Evolutionary conservation across 768 basidiomycete species (phyloP).

Genomic region (Arthromyces matolae): DNA sequence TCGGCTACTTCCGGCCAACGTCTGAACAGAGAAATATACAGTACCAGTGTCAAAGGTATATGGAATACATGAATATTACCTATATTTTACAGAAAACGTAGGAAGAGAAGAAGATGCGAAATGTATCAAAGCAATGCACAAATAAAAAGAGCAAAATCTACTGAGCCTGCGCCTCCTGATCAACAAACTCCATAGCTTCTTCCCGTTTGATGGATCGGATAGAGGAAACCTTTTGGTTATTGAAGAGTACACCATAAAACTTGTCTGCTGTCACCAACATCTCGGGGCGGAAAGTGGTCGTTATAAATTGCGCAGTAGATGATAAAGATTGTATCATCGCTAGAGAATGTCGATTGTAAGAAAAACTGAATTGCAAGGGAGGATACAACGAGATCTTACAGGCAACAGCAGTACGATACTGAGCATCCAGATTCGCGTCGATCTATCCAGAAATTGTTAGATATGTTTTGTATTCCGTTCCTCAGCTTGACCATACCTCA

Average conservation of each 20-base stretch:
- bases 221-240: constrained; percentile 91
- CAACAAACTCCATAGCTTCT: constrained; percentile 92
- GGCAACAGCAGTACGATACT: constrained; percentile 95
- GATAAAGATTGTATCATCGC: constrained; percentile 94
- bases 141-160: no score
- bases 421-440: constrained; percentile 95
- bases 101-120: no score
- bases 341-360: constrained; percentile 27
- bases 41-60: background rate
- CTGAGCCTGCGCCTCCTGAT: no score
- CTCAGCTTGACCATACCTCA: constrained; percentile 48
- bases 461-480: background rate
- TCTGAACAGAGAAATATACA: constrained; percentile 4
- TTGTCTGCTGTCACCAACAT: constrained; percentile 95
- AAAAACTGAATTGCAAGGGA: no score
- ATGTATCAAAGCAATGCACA: no score
- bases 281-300: constrained; percentile 96
- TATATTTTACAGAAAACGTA: no score
- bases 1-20: background rate
- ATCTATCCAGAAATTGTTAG: constrained; percentile 48
- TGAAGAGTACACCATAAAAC: constrained; percentile 96
- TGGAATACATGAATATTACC: no score
- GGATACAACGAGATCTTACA: constrained; percentile 43
- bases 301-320: constrained; percentile 90
- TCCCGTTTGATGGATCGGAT: constrained; percentile 85